phyloP scores from a whole-genome alignment of 1,139 yeast species.

The Dujonia santamariae region DNA sequence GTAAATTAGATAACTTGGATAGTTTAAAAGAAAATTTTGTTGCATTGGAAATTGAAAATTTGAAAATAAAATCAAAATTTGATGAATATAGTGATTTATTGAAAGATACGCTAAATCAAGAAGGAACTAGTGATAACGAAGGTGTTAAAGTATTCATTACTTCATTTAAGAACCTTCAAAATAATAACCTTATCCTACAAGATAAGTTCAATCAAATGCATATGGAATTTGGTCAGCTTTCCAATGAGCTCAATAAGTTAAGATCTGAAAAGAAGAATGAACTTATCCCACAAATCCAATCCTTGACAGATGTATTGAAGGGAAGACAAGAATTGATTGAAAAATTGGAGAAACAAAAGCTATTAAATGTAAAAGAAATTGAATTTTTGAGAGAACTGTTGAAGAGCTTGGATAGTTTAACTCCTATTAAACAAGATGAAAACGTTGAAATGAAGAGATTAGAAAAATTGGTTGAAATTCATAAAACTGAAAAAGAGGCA shows the following conservation, averaged over 20 bases:
- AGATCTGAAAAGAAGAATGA: conserved; percentile 18
- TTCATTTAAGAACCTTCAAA: conserved; percentile 33
- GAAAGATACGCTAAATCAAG: conserved; percentile 20
- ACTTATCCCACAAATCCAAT: conserved; percentile 12
- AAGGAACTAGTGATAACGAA: conserved; percentile 10
- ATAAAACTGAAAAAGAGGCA: conserved; percentile 50
- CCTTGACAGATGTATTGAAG: conserved; percentile 22
- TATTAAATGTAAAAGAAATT: conserved; percentile 59
- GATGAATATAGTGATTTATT: conserved; percentile 21
- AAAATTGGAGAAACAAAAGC: conserved; percentile 52
- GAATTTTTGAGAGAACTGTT: conserved; percentile 51
- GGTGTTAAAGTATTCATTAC: conserved; percentile 23
- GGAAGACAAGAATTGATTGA: conserved; percentile 30
- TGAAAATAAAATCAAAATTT: conserved; percentile 43
- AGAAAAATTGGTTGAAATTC: conserved; percentile 53
- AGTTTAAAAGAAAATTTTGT: conserved; percentile 45
- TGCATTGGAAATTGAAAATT: conserved; percentile 50
- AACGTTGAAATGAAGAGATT: conserved; percentile 20
- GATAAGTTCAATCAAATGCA: conserved; percentile 33
- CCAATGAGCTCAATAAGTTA: conserved; percentile 18
- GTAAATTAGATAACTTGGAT: conserved; percentile 41
- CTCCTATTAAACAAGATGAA: conserved; percentile 15
- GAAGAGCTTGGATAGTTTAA: conserved; percentile 28
- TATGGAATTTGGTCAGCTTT: conserved; percentile 17
- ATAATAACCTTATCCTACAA: conserved; percentile 35